phyloP scores from a whole-genome alignment of 192 early-diverging fungal species.

The Mortierella alpina region DNA sequence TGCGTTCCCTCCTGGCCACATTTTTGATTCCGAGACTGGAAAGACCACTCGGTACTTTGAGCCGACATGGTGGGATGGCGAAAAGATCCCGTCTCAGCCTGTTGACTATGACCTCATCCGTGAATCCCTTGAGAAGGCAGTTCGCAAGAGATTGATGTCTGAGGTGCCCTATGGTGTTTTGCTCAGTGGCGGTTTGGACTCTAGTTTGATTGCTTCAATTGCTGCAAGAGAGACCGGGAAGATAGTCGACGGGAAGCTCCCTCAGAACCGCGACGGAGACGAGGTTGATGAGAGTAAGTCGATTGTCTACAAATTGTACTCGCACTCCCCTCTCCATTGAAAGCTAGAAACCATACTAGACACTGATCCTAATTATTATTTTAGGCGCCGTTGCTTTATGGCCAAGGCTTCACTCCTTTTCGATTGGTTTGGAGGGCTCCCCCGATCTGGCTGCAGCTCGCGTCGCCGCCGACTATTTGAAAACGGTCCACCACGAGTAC shows the following conservation, averaged over 20 bases:
- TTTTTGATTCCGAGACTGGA: slow-evolving; percentile 83
- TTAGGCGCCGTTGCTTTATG: slow-evolving; percentile 73
- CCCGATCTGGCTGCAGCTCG: slow-evolving; percentile 93
- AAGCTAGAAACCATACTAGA: too few relatives aligned
- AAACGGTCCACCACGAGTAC: slow-evolving; percentile 95
- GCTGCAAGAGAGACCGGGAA: slow-evolving; percentile 86
- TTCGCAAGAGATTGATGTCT: slow-evolving; percentile 96
- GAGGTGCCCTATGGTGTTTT: slow-evolving; percentile 99
- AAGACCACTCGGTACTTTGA: slow-evolving; percentile 89
- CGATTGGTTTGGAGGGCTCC: slow-evolving; percentile 92
- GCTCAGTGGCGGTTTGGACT: slow-evolving; percentile 95
- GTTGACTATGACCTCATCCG: slow-evolving; percentile 81
- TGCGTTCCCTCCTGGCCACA: slow-evolving; percentile 97
- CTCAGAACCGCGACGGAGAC: slow-evolving; percentile 69
- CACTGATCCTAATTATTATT: background rate
- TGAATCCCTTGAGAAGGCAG: slow-evolving; percentile 83
- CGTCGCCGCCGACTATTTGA: slow-evolving; percentile 89
- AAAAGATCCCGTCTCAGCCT: slow-evolving; percentile 62
- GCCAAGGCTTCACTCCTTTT: slow-evolving; percentile 98
- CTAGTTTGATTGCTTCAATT: slow-evolving; percentile 94
- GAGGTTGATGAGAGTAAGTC: slow-evolving; percentile 66
- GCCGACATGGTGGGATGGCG: slow-evolving; percentile 89
- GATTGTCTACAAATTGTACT: background rate
- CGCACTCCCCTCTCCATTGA: slow-evolving; percentile 10
- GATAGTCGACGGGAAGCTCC: slow-evolving; percentile 63